A percentile compares a stretch with the other conserved stretches of the same genome.
Evolutionary conservation across 371 early-diverging fungal genomes (phyloP).

Genomic region (Mucor irregularis): DNA sequence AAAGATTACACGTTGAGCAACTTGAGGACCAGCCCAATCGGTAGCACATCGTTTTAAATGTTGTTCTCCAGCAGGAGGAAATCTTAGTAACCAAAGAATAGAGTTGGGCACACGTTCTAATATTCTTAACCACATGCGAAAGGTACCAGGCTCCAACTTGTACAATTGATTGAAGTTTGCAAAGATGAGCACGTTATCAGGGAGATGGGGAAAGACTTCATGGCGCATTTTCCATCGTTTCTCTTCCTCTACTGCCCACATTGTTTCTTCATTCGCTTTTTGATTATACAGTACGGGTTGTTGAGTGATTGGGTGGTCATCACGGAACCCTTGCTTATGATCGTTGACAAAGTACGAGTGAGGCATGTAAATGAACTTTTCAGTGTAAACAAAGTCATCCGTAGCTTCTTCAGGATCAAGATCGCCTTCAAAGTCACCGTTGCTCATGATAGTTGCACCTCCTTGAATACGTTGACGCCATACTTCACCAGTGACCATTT

Average conservation of each 20-base stretch:
- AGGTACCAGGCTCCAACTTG: conserved; percentile 84
- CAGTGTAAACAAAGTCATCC: conserved; percentile 79
- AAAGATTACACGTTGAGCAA: conserved; percentile 85
- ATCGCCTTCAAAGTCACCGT: conserved; percentile 69
- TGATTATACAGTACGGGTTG: conserved; percentile 12
- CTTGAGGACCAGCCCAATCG: conserved; percentile 77
- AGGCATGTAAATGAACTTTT: conserved; percentile 92
- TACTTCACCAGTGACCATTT: conserved; percentile 73
- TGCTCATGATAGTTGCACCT: not conserved
- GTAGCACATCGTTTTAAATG: conserved; percentile 72
- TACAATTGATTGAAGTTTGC: conserved; percentile 96
- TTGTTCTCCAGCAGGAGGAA: conserved; percentile 87
- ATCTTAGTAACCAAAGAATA: conserved; percentile 87
- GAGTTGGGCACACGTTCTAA: conserved; percentile 80
- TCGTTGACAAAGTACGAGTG: conserved; percentile 92
- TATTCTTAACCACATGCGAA: conserved; percentile 84
- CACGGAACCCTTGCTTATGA: conserved; percentile 92
- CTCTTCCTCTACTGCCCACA: conserved; percentile 80
- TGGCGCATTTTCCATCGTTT: conserved; percentile 84
- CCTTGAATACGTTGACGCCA: conserved; percentile 58
- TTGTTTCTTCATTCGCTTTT: conserved; percentile 26
- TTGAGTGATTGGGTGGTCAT: conserved; percentile 46
- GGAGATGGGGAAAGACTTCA: conserved; percentile 82
- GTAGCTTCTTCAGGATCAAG: conserved; percentile 67
- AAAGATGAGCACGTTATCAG: conserved; percentile 84